A percentile compares a stretch with the other conserved stretches of the same genome.
Evolutionary conservation across 2,329 filamentous ascomycete species (phyloP).

Genomic region (Stagonosporopsis cucurbitacearum): DNA sequence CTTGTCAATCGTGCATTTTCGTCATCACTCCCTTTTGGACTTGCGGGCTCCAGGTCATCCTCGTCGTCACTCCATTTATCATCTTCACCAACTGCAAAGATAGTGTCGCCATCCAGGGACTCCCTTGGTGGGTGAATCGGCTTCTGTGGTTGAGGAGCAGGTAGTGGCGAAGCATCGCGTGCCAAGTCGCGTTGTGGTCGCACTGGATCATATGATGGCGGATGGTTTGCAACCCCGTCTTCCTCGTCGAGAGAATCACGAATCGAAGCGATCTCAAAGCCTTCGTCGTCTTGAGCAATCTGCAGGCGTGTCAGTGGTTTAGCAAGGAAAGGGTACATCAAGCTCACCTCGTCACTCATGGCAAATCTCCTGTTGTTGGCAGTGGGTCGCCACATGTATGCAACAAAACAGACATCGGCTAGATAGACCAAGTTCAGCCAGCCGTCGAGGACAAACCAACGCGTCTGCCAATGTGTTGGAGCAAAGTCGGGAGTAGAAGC

Average conservation of each 20-base stretch:
- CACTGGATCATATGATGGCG: conserved; percentile 51
- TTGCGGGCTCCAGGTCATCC: conserved; percentile 68
- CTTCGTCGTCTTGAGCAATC: conserved; percentile 97
- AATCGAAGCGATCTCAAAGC: conserved; percentile 94
- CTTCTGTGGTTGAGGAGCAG: conserved; percentile 60
- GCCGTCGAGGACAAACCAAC: conserved; percentile 96
- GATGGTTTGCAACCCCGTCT: conserved; percentile 53
- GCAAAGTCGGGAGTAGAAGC: conserved; percentile 86
- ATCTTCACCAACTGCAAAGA: conserved; percentile 90
- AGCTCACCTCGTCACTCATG: conserved; percentile 88
- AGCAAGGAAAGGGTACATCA: background rate
- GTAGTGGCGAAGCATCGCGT: conserved; percentile 57
- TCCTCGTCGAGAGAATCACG: conserved; percentile 75
- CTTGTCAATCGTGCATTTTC: conserved; percentile 43
- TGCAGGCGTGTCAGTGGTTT: conserved; percentile 47
- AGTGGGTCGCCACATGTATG: conserved; percentile 95
- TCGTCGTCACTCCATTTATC: conserved; percentile 80
- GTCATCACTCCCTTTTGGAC: conserved; percentile 38
- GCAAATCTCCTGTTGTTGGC: conserved; percentile 96
- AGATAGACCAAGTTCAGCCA: conserved; percentile 98
- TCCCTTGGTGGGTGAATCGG: conserved; percentile 60
- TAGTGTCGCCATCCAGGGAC: conserved; percentile 86
- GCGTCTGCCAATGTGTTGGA: conserved; percentile 93
- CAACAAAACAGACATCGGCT: conserved; percentile 88
- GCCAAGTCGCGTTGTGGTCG: conserved; percentile 35